Evolutionary conservation across 345 rosid genomes (phyloP).

Genomic region (Turritis glabra): DNA sequence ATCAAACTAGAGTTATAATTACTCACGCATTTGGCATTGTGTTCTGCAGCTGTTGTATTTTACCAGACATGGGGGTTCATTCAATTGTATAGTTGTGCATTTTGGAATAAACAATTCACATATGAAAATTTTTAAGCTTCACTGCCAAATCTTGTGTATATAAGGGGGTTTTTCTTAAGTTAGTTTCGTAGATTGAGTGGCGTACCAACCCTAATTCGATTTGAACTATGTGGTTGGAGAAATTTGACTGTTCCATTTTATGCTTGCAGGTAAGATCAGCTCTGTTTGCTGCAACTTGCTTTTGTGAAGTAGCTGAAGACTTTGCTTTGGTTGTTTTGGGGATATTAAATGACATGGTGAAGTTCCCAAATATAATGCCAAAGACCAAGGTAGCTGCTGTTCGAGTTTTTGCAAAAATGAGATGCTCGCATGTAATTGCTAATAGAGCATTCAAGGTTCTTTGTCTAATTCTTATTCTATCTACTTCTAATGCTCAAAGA

Average conservation of each 20-base stretch:
- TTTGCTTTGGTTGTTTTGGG: constrained; percentile 74
- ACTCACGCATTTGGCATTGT: not conserved
- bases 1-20: not conserved
- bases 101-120: not conserved
- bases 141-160: not conserved
- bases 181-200: not conserved
- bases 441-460: constrained; percentile 77
- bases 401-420: constrained; percentile 67
- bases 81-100: not conserved
- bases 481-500: constrained; percentile 26
- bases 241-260: not conserved
- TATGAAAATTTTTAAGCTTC: not conserved
- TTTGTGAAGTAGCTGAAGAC: constrained; percentile 79
- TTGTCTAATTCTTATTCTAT: constrained; percentile 27
- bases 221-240: not conserved
- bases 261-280: constrained; percentile 76
- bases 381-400: constrained; percentile 68
- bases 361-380: constrained; percentile 45
- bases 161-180: not conserved
- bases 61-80: not conserved
- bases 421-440: constrained; percentile 58
- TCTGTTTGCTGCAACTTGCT: constrained; percentile 76
- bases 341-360: constrained; percentile 63
- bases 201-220: not conserved
- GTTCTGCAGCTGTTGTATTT: not conserved